A percentile compares a stretch with the other conserved stretches of the same genome.
Conservation (phyloP, 1,284 basidiomycete genomes). For the Phenoliferia sp. region DNA sequence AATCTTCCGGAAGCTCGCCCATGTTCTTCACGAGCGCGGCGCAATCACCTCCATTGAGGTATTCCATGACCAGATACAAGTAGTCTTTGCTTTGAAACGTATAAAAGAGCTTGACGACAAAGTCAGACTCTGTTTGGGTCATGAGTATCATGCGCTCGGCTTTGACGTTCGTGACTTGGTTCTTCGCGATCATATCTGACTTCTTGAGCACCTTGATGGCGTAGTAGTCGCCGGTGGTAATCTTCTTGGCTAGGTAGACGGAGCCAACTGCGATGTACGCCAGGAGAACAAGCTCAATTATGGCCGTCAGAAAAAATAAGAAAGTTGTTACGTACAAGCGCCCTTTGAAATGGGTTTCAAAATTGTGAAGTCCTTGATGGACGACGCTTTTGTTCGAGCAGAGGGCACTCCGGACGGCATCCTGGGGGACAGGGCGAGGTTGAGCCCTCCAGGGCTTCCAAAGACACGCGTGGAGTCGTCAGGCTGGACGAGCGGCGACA, state of each 20-base stretch:
- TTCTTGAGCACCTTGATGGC: constrained; percentile 99
- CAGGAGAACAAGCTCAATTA: neutral
- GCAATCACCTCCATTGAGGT: constrained; percentile 86
- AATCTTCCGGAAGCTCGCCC: constrained; percentile 90
- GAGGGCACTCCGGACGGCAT: constrained; percentile 71
- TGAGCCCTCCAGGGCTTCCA: constrained; percentile 43
- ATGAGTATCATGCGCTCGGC: constrained; percentile 99
- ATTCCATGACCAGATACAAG: constrained; percentile 49
- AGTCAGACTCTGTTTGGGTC: constrained; percentile 99
- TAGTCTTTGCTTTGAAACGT: constrained; percentile 48
- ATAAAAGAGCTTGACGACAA: constrained; percentile 53
- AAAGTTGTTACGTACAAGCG: constrained; percentile 53
- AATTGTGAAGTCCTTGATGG: constrained; percentile 98
- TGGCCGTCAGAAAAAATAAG: neutral
- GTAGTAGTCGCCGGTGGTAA: constrained; percentile 95
- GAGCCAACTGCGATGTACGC: constrained; percentile 60
- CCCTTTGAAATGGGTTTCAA: constrained; percentile 99
- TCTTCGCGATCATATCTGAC: constrained; percentile 99
- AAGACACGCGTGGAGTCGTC: constrained; percentile 14
- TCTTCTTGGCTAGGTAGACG: constrained; percentile 97
- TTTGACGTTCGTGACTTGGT: constrained; percentile 99
- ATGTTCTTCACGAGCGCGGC: constrained; percentile 92
- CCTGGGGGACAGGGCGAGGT: constrained; percentile 71
- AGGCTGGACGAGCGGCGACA: constrained; percentile 15
- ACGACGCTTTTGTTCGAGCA: constrained; percentile 74